phyloP scores from a whole-genome alignment of 371 early-diverging fungal species.

The Nematocida homosporus region DNA sequence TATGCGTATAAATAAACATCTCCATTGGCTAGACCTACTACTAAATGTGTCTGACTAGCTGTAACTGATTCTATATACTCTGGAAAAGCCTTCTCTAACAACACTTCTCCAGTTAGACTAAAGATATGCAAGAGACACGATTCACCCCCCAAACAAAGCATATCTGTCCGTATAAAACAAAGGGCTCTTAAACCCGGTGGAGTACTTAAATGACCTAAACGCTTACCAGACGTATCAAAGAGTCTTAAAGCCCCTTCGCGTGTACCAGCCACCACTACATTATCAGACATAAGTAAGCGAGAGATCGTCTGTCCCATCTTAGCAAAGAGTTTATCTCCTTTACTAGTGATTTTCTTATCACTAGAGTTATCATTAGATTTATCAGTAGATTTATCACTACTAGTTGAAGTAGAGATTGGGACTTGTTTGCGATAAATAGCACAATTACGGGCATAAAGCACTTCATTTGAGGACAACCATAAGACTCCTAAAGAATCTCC shows the following conservation, averaged over 20 bases:
- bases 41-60: conserved; percentile 13
- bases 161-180: conserved; percentile 8
- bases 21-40: conserved; percentile 30
- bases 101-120: not conserved
- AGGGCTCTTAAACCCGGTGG: conserved; percentile 3
- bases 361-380: conserved; percentile 2
- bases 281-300: not conserved
- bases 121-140: conserved; percentile 29
- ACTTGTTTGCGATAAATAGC: not conserved
- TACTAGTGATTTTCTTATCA: conserved; percentile 1
- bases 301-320: not conserved
- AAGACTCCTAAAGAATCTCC: too few species aligned
- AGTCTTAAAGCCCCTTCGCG: conserved; percentile 34
- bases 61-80: conserved; percentile 45
- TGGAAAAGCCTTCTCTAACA: conserved; percentile 7
- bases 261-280: conserved; percentile 23
- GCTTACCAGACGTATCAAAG: conserved; percentile 20
- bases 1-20: conserved; percentile 42
- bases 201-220: conserved; percentile 6
- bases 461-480: too few species aligned
- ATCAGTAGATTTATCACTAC: conserved; percentile 10
- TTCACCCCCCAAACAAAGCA: conserved; percentile 40
- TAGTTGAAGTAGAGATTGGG: conserved; percentile 13
- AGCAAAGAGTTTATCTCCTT: conserved; percentile 26
- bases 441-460: too few species aligned